Evolutionary conservation across 2,329 filamentous ascomycete species (phyloP).

Genomic region (Sporothrix pallida): DNA sequence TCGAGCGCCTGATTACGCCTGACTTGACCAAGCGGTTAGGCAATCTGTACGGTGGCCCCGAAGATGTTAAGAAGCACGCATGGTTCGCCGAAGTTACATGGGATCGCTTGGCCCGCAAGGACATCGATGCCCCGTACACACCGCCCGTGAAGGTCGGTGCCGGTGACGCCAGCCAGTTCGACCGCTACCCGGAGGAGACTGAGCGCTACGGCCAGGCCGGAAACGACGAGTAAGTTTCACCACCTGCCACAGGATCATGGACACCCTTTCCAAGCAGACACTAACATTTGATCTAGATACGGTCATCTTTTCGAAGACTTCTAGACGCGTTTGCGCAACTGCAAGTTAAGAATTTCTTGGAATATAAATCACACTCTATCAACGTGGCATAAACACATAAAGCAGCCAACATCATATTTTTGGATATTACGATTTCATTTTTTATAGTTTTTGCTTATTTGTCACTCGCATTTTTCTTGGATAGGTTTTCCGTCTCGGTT

Average conservation of each 20-base stretch:
- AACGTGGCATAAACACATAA: neutral
- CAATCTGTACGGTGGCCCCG: slow-evolving; percentile 87
- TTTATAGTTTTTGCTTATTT: slow-evolving; percentile 5
- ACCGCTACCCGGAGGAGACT: slow-evolving; percentile 96
- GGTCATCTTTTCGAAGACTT: slow-evolving; percentile 79
- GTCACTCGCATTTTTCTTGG: slow-evolving; percentile 13
- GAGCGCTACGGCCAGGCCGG: slow-evolving; percentile 84
- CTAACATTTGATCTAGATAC: slow-evolving; percentile 55
- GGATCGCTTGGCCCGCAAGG: slow-evolving; percentile 91
- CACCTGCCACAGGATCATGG: neutral
- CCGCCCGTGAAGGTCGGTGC: slow-evolving; percentile 92
- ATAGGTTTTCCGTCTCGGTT: slow-evolving; percentile 13
- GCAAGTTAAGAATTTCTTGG: neutral
- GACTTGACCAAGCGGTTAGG: slow-evolving; percentile 94
- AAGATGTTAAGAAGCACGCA: slow-evolving; percentile 91
- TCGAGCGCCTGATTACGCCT: slow-evolving; percentile 90
- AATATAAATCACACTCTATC: slow-evolving; percentile 9
- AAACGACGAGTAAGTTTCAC: slow-evolving; percentile 78
- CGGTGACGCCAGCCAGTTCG: slow-evolving; percentile 95
- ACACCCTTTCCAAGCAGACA: neutral
- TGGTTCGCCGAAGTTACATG: slow-evolving; percentile 99
- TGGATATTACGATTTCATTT: neutral
- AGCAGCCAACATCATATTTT: neutral
- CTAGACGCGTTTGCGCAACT: slow-evolving; percentile 45
- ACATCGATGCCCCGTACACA: slow-evolving; percentile 97